Conservation (phyloP, 768 basidiomycete genomes). For the Royoungia palumana region DNA sequence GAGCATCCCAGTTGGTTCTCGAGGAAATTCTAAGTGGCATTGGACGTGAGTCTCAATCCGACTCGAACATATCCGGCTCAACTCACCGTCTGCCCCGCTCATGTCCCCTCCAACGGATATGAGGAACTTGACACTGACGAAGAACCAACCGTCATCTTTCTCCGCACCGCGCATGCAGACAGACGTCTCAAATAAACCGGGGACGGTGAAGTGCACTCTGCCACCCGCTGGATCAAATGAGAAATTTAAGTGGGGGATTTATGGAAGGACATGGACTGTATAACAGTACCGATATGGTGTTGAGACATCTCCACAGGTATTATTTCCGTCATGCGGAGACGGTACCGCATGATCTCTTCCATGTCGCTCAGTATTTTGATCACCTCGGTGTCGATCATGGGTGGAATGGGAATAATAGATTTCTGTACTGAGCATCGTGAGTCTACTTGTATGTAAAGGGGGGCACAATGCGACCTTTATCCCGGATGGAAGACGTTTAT, state of each 20-base stretch:
- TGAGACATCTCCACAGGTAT: conserved; percentile 79
- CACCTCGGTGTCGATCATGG: conserved; percentile 65
- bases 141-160: conserved; percentile 79
- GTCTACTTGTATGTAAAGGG: conserved; percentile 14
- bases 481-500: conserved; percentile 72
- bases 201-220: conserved; percentile 72
- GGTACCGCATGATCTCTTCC: conserved; percentile 74
- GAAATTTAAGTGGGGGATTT: conserved; percentile 13
- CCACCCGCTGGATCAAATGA: conserved; percentile 56
- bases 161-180: conserved; percentile 71
- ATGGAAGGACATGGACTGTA: conserved; percentile 13
- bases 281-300: conserved; percentile 58
- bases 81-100: conserved; percentile 64
- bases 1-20: conserved; percentile 56
- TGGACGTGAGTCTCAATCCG: background rate
- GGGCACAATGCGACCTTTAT: conserved; percentile 58
- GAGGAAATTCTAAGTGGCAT: conserved; percentile 61
- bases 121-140: conserved; percentile 72
- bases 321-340: conserved; percentile 74
- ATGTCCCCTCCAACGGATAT: conserved; percentile 71
- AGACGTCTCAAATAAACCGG: conserved; percentile 69
- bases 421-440: conserved; percentile 47
- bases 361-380: conserved; percentile 63
- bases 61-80: background rate
- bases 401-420: conserved; percentile 60